phyloP scores from a whole-genome alignment of 1,284 basidiomycete genomes.

The Apiotrichum laibachii region DNA sequence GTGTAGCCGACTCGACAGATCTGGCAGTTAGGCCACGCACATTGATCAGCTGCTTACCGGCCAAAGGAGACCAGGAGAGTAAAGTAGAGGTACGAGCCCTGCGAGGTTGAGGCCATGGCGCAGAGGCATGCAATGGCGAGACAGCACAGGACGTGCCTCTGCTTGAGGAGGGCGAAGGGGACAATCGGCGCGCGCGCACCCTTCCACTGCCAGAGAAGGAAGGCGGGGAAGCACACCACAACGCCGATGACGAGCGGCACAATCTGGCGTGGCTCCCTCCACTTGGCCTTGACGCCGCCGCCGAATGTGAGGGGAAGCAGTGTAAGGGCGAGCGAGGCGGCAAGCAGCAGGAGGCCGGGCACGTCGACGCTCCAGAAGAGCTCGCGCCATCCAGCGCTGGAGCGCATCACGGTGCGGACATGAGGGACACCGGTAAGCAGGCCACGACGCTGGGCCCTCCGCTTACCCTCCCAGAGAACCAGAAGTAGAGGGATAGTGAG shows the following conservation, averaged over 20 bases:
- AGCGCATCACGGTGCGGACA: constrained; percentile 1
- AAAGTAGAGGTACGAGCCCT: constrained; percentile 49
- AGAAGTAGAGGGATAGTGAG: constrained; percentile 42
- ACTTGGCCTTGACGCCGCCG: constrained; percentile 35
- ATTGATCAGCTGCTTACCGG: too few relatives aligned
- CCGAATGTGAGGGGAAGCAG: constrained; percentile 52
- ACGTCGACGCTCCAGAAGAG: constrained; percentile 53
- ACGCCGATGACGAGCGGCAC: constrained; percentile 50
- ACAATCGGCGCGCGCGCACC: constrained; percentile 47
- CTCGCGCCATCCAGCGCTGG: constrained; percentile 29
- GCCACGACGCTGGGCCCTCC: constrained; percentile 23
- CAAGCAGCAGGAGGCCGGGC: constrained; percentile 47
- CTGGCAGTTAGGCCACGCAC: too few relatives aligned
- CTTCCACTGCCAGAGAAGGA: constrained; percentile 49
- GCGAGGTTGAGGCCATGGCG: constrained; percentile 50
- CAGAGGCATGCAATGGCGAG: constrained; percentile 49
- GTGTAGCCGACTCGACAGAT: too few relatives aligned
- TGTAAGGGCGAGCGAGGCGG: constrained; percentile 45
- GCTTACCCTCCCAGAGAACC: constrained; percentile 39
- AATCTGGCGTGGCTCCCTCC: constrained; percentile 48
- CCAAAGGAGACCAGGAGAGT: constrained; percentile 36
- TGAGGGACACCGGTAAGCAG: constrained; percentile 34
- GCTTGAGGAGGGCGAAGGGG: constrained; percentile 49
- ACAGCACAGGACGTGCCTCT: constrained; percentile 47
- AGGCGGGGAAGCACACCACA: constrained; percentile 44